Evolutionary conservation across 768 basidiomycete genomes (phyloP).

Genomic region (Nevesoporus exiguus): DNA sequence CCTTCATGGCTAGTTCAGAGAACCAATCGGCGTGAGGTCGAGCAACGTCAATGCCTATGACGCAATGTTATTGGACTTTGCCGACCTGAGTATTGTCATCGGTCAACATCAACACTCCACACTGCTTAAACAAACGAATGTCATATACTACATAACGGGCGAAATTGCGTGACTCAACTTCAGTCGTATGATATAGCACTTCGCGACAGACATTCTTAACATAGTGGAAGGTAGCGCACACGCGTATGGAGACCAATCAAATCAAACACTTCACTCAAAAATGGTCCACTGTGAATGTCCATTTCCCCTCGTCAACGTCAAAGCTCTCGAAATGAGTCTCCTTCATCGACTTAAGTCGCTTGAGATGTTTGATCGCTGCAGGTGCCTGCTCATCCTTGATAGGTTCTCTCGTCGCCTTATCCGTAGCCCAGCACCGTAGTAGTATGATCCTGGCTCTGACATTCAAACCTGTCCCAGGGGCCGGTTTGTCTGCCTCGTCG

Average conservation of each 20-base stretch:
- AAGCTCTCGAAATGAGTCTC: slow-evolving; percentile 83
- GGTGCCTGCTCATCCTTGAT: slow-evolving; percentile 80
- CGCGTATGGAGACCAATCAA: too few species aligned
- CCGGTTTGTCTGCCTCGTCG: slow-evolving; percentile 80
- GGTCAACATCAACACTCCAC: slow-evolving; percentile 14
- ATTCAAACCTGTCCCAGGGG: slow-evolving; percentile 83
- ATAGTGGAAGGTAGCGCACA: background rate
- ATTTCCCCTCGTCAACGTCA: slow-evolving; percentile 76
- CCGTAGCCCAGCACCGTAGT: slow-evolving; percentile 80
- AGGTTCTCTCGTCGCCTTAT: slow-evolving; percentile 87
- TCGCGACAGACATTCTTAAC: background rate
- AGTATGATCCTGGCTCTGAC: slow-evolving; percentile 78
- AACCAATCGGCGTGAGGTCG: too few species aligned
- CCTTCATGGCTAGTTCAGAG: slow-evolving; percentile 14
- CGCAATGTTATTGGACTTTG: background rate
- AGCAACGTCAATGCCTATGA: background rate
- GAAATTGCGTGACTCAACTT: background rate
- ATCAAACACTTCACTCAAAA: slow-evolving; percentile 50
- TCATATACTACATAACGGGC: slow-evolving; percentile 5
- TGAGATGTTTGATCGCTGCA: slow-evolving; percentile 66
- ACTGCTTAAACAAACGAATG: slow-evolving; percentile 12
- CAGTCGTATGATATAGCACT: slow-evolving; percentile 10
- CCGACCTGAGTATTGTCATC: too few species aligned
- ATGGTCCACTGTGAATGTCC: slow-evolving; percentile 93
- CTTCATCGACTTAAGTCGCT: slow-evolving; percentile 79